A percentile compares a stretch with the other conserved stretches of the same genome.
Conservation (phyloP, 2,329 filamentous ascomycete species). For the Fusarium proliferatum region DNA sequence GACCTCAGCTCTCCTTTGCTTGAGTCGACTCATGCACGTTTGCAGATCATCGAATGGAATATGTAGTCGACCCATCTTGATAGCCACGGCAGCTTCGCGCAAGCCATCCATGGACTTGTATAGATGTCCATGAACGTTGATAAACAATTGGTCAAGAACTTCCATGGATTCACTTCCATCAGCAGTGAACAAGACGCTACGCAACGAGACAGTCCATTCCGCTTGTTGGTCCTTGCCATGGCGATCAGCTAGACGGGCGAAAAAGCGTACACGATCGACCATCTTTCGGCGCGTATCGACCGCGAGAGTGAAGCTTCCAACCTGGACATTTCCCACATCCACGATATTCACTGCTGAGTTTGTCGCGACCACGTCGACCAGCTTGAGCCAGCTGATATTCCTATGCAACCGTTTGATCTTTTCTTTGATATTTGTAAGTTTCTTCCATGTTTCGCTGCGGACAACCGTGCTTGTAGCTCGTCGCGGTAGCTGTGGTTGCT, state of each 20-base stretch:
- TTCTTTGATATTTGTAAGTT: conserved; percentile 82
- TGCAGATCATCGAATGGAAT: conserved; percentile 89
- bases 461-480: conserved; percentile 38
- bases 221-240: conserved; percentile 75
- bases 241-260: conserved; percentile 76
- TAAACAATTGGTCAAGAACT: conserved; percentile 84
- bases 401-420: conserved; percentile 86
- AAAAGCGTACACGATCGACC: conserved; percentile 89
- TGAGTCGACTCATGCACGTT: conserved; percentile 68
- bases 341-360: conserved; percentile 81
- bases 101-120: conserved; percentile 88
- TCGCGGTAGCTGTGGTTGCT: conserved; percentile 25
- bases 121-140: conserved; percentile 92
- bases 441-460: conserved; percentile 82
- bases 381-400: conserved; percentile 86
- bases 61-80: conserved; percentile 92
- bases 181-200: conserved; percentile 89
- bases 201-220: conserved; percentile 91
- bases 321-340: conserved; percentile 84
- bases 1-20: conserved; percentile 55
- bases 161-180: conserved; percentile 88
- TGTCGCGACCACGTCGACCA: conserved; percentile 88
- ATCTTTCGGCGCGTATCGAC: conserved; percentile 93
- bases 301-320: conserved; percentile 85
- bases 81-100: conserved; percentile 86